These are phyloP conservation scores for Rubia yunnanensis DNA, from an alignment of 257 asterid species.

Conservation along the genomic window DNA sequence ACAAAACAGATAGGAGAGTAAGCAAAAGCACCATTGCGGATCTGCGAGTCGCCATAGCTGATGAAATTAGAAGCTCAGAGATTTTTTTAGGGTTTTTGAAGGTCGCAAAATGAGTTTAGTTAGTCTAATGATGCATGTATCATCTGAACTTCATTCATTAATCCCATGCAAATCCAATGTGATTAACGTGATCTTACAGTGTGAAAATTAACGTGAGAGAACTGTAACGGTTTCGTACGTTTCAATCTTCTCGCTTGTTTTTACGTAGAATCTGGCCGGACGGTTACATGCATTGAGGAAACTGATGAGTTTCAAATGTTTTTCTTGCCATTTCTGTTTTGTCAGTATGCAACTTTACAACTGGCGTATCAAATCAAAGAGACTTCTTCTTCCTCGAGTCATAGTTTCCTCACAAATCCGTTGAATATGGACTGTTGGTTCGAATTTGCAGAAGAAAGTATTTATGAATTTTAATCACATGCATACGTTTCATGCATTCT, in stretches of 20 bases:
- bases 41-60: slow-evolving; percentile 12
- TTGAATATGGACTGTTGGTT: not conserved
- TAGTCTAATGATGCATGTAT: not conserved
- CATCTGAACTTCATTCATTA: not conserved
- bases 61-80: not conserved
- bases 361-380: not conserved
- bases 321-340: not conserved
- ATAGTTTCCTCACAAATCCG: not conserved
- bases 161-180: slow-evolving; percentile 17
- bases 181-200: slow-evolving; percentile 24
- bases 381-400: not conserved
- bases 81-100: not conserved
- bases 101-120: too few relatives aligned
- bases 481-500: not conserved
- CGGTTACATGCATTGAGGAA: not conserved
- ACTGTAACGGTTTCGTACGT: slow-evolving; percentile 3
- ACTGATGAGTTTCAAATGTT: not conserved
- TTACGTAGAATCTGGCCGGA: not conserved
- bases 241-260: not conserved
- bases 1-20: slow-evolving; percentile 15
- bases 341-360: not conserved
- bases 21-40: slow-evolving; percentile 14
- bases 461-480: too few relatives aligned
- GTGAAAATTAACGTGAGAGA: slow-evolving; percentile 9
- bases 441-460: not conserved